Percentiles rank a stretch among this genome's conserved stretches.
Evolutionary conservation across 352 stramenopile species (phyloP).

Genomic region (Phytophthora sp.): DNA sequence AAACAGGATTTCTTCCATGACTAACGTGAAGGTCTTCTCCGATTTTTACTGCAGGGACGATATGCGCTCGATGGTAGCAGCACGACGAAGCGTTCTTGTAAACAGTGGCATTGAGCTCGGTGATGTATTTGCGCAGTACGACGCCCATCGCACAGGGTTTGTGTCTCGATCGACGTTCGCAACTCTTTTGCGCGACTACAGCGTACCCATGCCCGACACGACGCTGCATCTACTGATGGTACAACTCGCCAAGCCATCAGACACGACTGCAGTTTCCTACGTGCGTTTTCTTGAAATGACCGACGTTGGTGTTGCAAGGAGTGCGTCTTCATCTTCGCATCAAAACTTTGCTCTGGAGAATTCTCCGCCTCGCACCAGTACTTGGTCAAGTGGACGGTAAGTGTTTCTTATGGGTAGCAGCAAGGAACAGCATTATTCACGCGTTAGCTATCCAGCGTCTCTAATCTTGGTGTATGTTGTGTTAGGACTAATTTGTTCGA

Average conservation of each 20-base stretch:
- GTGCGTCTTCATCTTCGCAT: slow-evolving; percentile 13
- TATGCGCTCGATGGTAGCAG: slow-evolving; percentile 42
- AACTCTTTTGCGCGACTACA: slow-evolving; percentile 44
- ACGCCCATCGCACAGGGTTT: slow-evolving; percentile 45
- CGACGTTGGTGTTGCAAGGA: slow-evolving; percentile 26
- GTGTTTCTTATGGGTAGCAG: no score
- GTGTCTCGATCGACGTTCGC: slow-evolving; percentile 46
- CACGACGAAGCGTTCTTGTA: slow-evolving; percentile 30
- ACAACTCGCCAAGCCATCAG: slow-evolving; percentile 48
- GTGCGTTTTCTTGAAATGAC: slow-evolving; percentile 62
- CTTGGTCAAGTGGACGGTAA: slow-evolving; percentile 2
- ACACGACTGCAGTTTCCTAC: slow-evolving; percentile 64
- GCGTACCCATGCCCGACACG: slow-evolving; percentile 38
- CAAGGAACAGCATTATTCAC: no score
- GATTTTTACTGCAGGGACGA: slow-evolving; percentile 39
- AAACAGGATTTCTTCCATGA: not conserved
- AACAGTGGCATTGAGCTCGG: slow-evolving; percentile 42
- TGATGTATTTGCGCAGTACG: slow-evolving; percentile 52
- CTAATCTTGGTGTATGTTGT: no score
- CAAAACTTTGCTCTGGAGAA: slow-evolving; percentile 7
- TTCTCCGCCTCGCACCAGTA: slow-evolving; percentile 9
- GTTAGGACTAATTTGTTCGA: slow-evolving; percentile 6
- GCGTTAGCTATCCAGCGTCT: no score
- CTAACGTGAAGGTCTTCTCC: not conserved
- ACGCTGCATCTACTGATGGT: slow-evolving; percentile 62